Evolutionary conservation across 192 early-diverging fungal species (phyloP), one percentile per base, ranked within the genome.

Genomic region (Coemansia sp.): DNA sequence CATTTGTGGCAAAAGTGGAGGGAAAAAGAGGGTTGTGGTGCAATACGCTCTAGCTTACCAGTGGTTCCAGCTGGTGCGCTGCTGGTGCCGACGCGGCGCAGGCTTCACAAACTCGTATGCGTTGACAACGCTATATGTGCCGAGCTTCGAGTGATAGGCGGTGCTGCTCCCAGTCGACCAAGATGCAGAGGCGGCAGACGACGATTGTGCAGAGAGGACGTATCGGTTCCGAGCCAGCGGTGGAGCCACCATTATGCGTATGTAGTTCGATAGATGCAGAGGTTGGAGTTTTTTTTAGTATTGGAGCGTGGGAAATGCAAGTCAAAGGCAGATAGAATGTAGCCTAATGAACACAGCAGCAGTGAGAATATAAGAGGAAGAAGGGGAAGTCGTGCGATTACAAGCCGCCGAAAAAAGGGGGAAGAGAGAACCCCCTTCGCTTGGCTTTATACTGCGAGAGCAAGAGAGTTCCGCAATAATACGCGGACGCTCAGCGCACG

Each of bases 11-110:
- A 40, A 40, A 40, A 9, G 8, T 2, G 39, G 19, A 20, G 6
- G 19, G 24, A 9, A 49, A 22, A 20, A 27, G 47, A 49, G 43
- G 43, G 25, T 29, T 20, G n/a, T 8, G 39, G 12, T 22, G 37
- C 37, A 38, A 38, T 5, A 38, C 6, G 37, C 37, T 7, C 37
- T 29, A 35, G 29, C 76, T 62, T 83, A 89, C 95, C 94, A 96
- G 84, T 98, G 96, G 62, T 96, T 94, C 62, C 96, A 96, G 59
- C 90, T 98, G 2, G 94, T 86, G 63, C 89, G 86, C 64, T 90
- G 91, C 35, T 86, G 84, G 73, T 96, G 91, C 59, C 88, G 86
- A 49, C 73, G 80, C 10, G 92, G 89, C 38, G 69, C 63, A 1
- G 89, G 87, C 58, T 86, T 90, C 31, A 97, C 83, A 82, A 93